phyloP scores from a whole-genome alignment of 805 yeast species.

The Yarrowia osloensis region DNA sequence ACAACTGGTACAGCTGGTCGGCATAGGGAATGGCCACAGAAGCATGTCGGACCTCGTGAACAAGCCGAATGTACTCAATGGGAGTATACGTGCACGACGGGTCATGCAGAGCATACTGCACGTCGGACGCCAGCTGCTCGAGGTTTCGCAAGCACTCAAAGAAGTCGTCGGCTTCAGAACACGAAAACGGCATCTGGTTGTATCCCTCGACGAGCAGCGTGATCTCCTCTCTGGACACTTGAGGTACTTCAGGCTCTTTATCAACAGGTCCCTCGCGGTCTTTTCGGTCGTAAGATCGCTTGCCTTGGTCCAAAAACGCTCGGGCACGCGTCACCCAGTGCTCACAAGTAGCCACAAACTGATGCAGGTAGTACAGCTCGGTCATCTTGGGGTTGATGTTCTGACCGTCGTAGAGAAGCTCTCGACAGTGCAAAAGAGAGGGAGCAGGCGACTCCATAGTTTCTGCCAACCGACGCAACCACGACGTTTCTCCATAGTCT shows the following conservation, averaged over 20 bases:
- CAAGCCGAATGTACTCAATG: conserved; percentile 53
- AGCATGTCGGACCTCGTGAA: conserved; percentile 59
- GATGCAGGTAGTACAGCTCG: conserved; percentile 12
- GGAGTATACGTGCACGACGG: conserved; percentile 2
- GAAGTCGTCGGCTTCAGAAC: conserved; percentile 63
- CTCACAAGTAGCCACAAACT: conserved; percentile 15
- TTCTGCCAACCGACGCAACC: not conserved
- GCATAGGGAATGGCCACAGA: conserved; percentile 58
- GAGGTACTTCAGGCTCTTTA: conserved; percentile 32
- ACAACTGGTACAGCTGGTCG: conserved; percentile 46
- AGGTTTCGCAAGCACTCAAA: conserved; percentile 48
- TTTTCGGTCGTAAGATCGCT: conserved; percentile 29
- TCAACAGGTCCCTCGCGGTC: conserved; percentile 34
- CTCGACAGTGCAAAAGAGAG: conserved; percentile 1
- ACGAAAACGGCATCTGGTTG: conserved; percentile 49
- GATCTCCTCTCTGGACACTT: conserved; percentile 42
- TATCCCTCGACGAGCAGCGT: conserved; percentile 52
- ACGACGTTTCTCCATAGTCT: not conserved
- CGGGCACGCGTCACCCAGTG: conserved; percentile 19
- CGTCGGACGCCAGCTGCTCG: conserved; percentile 9
- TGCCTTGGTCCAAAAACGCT: conserved; percentile 19
- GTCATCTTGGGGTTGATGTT: conserved; percentile 3
- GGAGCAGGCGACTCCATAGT: conserved; percentile 1
- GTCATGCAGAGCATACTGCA: conserved; percentile 14
- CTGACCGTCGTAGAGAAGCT: conserved; percentile 33